Conservation (phyloP, 768 basidiomycete species). For the Antrodiella citrinella region DNA sequence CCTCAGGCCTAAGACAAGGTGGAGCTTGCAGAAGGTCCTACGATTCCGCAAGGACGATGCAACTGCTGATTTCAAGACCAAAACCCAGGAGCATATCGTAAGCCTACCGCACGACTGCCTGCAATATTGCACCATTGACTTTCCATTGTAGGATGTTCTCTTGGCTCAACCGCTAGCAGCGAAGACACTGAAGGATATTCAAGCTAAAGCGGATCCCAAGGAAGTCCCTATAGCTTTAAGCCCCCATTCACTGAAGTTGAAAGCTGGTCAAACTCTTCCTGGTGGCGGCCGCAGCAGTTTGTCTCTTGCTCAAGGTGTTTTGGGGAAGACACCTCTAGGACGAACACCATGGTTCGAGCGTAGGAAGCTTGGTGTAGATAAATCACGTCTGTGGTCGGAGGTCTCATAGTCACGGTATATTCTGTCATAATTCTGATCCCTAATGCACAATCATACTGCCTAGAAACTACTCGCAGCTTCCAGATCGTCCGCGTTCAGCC, state of each 20-base stretch:
- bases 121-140: conserved; percentile 6
- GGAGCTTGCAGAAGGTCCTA: conserved; percentile 70
- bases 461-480: conserved; percentile 9
- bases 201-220: conserved; percentile 25
- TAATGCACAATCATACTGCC: conserved; percentile 1
- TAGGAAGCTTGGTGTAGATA: conserved; percentile 24
- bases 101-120: conserved; percentile 17
- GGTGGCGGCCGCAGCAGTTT: conserved; percentile 52
- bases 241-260: conserved; percentile 12
- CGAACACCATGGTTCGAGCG: conserved; percentile 18
- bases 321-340: conserved; percentile 16
- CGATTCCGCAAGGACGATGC: conserved; percentile 47
- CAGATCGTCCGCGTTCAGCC: conserved; percentile 46
- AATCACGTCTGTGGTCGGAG: conserved; percentile 15
- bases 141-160: conserved; percentile 46
- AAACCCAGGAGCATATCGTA: conserved; percentile 61
- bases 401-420: conserved; percentile 11
- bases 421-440: conserved; percentile 3
- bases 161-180: conserved; percentile 56
- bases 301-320: conserved; percentile 43
- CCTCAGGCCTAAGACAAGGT: conserved; percentile 58
- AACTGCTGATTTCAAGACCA: conserved; percentile 39
- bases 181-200: conserved; percentile 31
- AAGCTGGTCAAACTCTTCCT: conserved; percentile 49
- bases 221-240: conserved; percentile 7